Conservation (phyloP, 2,329 filamentous ascomycete genomes). For the Lecanicillium sp. region DNA sequence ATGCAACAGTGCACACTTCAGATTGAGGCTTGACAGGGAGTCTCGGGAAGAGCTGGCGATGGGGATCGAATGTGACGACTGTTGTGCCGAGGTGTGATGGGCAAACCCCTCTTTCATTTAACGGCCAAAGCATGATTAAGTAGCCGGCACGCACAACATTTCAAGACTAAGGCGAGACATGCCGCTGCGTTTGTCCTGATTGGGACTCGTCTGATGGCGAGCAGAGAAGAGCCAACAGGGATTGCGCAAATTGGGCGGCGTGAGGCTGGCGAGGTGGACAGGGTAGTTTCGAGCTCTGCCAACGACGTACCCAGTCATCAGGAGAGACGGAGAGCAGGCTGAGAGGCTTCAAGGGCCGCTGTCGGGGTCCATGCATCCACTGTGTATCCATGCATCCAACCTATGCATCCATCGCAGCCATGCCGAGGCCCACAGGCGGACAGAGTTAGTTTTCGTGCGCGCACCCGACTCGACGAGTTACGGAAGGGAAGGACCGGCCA, state of each 20-base stretch:
- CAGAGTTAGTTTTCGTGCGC: neutral
- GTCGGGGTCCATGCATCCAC: neutral
- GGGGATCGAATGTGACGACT: constrained; percentile 7
- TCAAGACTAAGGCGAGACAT: constrained; percentile 9
- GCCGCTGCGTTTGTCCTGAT: constrained; percentile 7
- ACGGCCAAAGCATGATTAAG: constrained; percentile 9
- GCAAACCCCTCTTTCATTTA: constrained; percentile 7
- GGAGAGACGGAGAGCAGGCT: too few species aligned
- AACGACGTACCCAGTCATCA: too few species aligned
- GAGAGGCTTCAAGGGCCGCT: neutral
- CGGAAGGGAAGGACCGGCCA: neutral
- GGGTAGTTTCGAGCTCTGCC: constrained; percentile 1
- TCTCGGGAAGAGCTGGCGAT: constrained; percentile 8
- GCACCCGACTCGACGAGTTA: neutral
- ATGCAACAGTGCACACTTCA: constrained; percentile 10
- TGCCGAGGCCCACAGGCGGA: neutral
- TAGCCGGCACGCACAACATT: neutral
- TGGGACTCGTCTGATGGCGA: constrained; percentile 10
- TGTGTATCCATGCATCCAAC: too few species aligned
- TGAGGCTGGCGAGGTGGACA: neutral
- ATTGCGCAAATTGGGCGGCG: constrained; percentile 1
- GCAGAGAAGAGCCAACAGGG: neutral
- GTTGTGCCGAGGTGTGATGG: constrained; percentile 12
- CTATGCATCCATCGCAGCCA: neutral
- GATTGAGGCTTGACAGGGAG: constrained; percentile 10